Conservation (phyloP, 495 filamentous ascomycete genomes). For the Lasiosphaeria hispida region DNA sequence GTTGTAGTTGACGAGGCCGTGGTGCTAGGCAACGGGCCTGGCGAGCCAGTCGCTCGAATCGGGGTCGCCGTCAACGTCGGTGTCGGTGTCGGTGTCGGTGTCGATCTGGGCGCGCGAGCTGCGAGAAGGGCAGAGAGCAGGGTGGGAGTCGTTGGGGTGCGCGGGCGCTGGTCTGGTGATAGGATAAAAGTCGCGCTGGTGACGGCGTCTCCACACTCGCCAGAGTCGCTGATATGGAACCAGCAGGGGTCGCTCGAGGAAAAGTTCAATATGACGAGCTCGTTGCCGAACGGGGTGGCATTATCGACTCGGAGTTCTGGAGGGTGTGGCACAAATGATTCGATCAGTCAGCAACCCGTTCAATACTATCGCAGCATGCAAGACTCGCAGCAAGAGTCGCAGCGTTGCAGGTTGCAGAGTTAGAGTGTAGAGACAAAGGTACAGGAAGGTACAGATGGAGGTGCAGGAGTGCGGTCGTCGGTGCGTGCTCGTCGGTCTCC, state of each 20-base stretch:
- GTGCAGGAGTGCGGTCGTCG: not conserved
- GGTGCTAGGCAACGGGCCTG: not conserved
- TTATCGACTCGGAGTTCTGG: conserved; percentile 23
- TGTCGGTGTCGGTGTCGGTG: conserved; percentile 8
- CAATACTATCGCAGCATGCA: no score
- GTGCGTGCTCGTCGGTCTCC: not conserved
- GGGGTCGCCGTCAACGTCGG: conserved; percentile 2
- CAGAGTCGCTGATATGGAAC: conserved; percentile 23
- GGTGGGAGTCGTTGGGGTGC: no score
- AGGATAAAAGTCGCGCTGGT: conserved; percentile 18
- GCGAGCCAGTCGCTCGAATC: not conserved
- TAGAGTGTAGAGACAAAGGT: not conserved
- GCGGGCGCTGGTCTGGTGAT: not conserved
- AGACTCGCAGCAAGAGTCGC: not conserved
- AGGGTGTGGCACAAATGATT: conserved; percentile 1
- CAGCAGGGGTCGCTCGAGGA: conserved; percentile 28
- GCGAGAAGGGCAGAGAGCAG: no score
- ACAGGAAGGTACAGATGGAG: not conserved
- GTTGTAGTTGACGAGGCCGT: not conserved
- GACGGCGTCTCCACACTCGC: conserved; percentile 24
- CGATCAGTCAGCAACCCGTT: conserved; percentile 21
- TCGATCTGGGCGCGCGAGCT: not conserved
- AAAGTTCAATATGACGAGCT: conserved; percentile 24
- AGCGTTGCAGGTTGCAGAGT: conserved; percentile 5
- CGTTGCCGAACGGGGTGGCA: conserved; percentile 22